Percentiles rank a stretch among this genome's conserved stretches.
Conservation (phyloP, 331 rosid genomes). For the Cydonia oblonga region DNA sequence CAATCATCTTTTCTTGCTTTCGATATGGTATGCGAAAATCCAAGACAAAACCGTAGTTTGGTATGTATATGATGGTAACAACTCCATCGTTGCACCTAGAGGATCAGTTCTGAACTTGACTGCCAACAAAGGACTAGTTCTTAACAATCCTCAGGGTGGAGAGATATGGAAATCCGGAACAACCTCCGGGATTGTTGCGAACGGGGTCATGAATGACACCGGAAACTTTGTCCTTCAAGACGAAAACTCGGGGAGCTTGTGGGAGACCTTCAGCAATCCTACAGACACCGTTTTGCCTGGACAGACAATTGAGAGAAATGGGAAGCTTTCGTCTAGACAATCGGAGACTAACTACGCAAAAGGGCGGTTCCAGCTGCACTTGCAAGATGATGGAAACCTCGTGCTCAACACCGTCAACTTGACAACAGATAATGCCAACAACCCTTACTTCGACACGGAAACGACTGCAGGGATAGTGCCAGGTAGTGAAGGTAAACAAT, state of each 20-base stretch:
- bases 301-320: not conserved
- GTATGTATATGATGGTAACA: not conserved
- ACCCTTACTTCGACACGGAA: not conserved
- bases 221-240: not conserved
- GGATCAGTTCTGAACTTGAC: not conserved
- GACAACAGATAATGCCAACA: not conserved
- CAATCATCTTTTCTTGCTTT: not conserved
- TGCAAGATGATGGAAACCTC: conserved; percentile 2
- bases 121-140: not conserved
- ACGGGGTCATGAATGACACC: not conserved
- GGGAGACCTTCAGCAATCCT: not conserved
- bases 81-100: not conserved
- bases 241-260: not conserved
- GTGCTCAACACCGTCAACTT: conserved; percentile 11
- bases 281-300: not conserved
- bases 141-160: not conserved
- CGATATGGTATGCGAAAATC: not conserved
- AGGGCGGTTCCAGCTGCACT: conserved; percentile 1
- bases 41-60: not conserved
- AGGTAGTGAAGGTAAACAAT: not conserved
- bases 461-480: not conserved
- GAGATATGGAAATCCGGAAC: not conserved
- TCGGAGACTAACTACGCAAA: not conserved
- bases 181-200: not conserved
- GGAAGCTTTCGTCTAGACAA: not conserved